These are phyloP conservation scores for Citrus trifoliata DNA, from an alignment of 345 rosid species.

Conservation along the genomic window DNA sequence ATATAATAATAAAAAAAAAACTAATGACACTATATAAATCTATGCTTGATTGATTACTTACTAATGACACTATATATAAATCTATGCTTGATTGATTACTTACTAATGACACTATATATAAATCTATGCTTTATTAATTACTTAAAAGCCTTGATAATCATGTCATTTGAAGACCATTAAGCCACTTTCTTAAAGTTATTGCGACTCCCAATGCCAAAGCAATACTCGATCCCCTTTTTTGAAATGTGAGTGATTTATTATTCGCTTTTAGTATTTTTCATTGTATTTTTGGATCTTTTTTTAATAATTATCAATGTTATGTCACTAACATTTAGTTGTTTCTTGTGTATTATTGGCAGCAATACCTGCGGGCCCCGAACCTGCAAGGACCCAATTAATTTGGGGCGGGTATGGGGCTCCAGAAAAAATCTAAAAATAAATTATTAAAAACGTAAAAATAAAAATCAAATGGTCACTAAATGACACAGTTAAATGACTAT, in stretches of 20 bases:
- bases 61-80: no score
- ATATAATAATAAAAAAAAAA: no score
- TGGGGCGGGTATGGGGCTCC: no score
- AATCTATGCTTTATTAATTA: conserved; percentile 42
- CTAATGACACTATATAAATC: no score
- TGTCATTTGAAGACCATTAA: conserved; percentile 79
- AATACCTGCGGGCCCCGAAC: no score
- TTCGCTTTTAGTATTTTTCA: background rate
- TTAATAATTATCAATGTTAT: background rate
- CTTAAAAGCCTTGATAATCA: conserved; percentile 94
- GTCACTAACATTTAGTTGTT: background rate
- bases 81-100: conserved; percentile 47
- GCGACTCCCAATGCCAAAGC: conserved; percentile 89
- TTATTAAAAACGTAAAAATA: background rate
- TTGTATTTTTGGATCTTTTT: background rate
- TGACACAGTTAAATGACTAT: background rate
- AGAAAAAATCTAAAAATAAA: no score
- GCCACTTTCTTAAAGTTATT: conserved; percentile 74
- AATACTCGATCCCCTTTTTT: conserved; percentile 73
- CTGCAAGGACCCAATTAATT: no score
- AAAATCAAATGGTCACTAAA: background rate
- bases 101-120: conserved; percentile 2
- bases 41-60: no score
- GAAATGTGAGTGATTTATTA: conserved; percentile 42
- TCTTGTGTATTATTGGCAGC: background rate